Evolutionary conservation across 352 stramenopile species (phyloP), one percentile per base, ranked within the genome.

Genomic region (Pythium brachiatum): DNA sequence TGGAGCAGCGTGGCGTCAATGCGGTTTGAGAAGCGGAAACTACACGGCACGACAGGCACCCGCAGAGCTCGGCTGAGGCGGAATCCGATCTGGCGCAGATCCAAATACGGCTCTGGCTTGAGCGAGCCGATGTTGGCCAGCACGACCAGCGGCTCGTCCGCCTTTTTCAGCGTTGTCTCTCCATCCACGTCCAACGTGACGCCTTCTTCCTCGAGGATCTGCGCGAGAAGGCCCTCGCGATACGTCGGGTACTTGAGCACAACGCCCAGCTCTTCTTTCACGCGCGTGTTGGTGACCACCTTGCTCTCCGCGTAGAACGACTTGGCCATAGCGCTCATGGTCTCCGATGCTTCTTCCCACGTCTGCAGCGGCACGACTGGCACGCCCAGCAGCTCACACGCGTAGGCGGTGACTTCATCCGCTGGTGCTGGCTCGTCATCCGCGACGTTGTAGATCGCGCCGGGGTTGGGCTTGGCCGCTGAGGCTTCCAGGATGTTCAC

Each of bases 221-320:
- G 86, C 1, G 86, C 88, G 0, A 89, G 64, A 9, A 96, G 53
- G 21, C 88, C 88, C 69, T 95, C 83, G 9, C 87, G 76, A 59
- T 94, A 96, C 32, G 83, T 89, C 12, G 85, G 85, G 52, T 95
- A 93, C 2, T 69, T 57, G 3, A 95, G 65, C 57, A 70, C 53
- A 36, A 94, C 83, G 13, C 83, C 83, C 2, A 96, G 74, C 41
- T 95, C 85, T 7, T 79, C 55, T 58, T 90, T 91, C 57, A 96
- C 74, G 15, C 81, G 74, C 11, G 64, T 72, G 72, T 95, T 95
- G 51, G 47, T 75, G n/a, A 86, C 81, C 9, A 90, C 73, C 52
- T 93, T 94, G 70, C 79, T 92, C 56, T 96, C 86, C 1, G 83
- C 78, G 52, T 91, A 96, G 59, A 96, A 96, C 11, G 75, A 88